These are phyloP conservation scores for Monosiga brevicollis DNA, from an alignment of 78 protist species.

Conservation along the genomic window DNA sequence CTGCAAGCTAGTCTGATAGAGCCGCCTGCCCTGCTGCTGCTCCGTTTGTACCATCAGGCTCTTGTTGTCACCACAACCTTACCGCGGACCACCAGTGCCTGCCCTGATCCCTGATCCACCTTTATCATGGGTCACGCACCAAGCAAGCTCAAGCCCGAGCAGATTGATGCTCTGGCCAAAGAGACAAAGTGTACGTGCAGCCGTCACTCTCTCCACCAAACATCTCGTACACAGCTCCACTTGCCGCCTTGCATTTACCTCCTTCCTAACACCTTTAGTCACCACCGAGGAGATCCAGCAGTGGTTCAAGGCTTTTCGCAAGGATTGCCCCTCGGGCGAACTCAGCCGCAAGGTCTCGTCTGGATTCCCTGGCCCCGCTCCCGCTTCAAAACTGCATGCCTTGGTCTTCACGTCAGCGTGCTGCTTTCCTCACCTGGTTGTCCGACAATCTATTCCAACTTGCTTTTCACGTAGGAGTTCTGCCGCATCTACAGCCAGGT, in stretches of 20 bases:
- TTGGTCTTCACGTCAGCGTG: too few species aligned
- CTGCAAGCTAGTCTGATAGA: neutral
- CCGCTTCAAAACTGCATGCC: too few species aligned
- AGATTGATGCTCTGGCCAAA: neutral
- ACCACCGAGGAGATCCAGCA: slow-evolving; percentile 10
- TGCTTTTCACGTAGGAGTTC: too few species aligned
- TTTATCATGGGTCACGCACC: neutral
- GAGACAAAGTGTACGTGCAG: neutral
- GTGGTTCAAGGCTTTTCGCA: slow-evolving; percentile 18
- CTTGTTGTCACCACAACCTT: neutral
- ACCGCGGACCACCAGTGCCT: neutral
- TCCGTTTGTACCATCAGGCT: neutral
- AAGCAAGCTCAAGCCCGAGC: slow-evolving; percentile 3
- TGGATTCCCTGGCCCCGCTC: too few species aligned
- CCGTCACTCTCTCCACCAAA: neutral
- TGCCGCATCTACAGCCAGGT: too few species aligned
- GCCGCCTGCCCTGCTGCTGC: neutral
- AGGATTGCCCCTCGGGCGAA: slow-evolving; percentile 32
- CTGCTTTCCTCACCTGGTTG: too few species aligned
- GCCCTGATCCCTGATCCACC: neutral
- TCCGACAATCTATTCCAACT: too few species aligned
- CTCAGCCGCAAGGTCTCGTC: too few species aligned
- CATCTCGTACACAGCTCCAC: neutral
- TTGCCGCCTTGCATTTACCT: neutral
- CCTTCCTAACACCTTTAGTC: neutral